Percentiles rank a stretch among this genome's conserved stretches.
These are phyloP conservation scores for Stylonectria norvegica DNA, from an alignment of 2,329 filamentous ascomycete genomes.

Conservation along the genomic window DNA sequence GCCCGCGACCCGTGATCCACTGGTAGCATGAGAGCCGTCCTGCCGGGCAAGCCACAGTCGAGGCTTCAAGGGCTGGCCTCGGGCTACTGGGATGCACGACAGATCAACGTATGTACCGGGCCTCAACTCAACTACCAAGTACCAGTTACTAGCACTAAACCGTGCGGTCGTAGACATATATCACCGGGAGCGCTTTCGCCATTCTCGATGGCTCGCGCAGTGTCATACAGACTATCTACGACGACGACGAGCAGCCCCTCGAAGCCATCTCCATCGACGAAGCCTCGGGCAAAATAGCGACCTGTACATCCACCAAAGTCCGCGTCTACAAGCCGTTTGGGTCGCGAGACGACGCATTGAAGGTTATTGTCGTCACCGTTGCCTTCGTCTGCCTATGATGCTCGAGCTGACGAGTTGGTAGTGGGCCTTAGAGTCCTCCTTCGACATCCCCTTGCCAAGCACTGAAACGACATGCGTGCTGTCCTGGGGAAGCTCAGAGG, in stretches of 20 bases:
- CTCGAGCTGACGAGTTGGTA: constrained; percentile 33
- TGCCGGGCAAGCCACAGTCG: constrained; percentile 74
- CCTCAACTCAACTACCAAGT: no score
- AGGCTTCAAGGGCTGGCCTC: constrained; percentile 75
- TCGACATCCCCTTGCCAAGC: constrained; percentile 41
- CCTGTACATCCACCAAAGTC: constrained; percentile 62
- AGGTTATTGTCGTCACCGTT: constrained; percentile 52
- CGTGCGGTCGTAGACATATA: constrained; percentile 76
- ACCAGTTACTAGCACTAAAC: no score
- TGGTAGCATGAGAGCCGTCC: constrained; percentile 69
- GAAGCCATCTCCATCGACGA: constrained; percentile 81
- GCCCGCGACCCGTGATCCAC: constrained; percentile 19
- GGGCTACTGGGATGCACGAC: constrained; percentile 67
- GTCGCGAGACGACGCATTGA: constrained; percentile 66
- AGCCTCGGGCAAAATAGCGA: constrained; percentile 77
- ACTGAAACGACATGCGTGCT: constrained; percentile 46
- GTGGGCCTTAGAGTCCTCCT: constrained; percentile 63
- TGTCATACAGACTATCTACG: constrained; percentile 86
- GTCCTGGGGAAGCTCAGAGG: constrained; percentile 84
- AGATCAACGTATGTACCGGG: constrained; percentile 61
- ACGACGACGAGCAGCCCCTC: constrained; percentile 67
- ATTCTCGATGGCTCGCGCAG: constrained; percentile 72
- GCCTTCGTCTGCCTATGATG: constrained; percentile 1
- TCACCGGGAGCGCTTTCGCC: constrained; percentile 83
- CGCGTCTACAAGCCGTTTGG: constrained; percentile 77